Evolutionary conservation across 306 rosid species (phyloP), one percentile per base, ranked within the genome.

Genomic region (Vigna angularis): DNA sequence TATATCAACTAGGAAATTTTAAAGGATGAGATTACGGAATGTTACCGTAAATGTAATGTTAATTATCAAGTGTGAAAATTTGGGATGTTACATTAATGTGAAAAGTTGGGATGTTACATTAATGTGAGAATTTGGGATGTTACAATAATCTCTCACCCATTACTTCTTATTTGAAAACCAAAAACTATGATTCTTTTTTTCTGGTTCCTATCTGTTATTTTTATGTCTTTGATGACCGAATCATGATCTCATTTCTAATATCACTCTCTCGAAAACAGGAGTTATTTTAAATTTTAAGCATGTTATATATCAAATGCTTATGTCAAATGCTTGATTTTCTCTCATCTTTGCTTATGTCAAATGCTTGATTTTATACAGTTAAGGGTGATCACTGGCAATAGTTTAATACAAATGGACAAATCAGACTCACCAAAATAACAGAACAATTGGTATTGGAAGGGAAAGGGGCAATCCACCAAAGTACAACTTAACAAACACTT

Each of bases 201-300:
- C n/a, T 4, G 20, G n/a, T 18, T 40, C 32, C 51, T 36, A 24
- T 45, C 49, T 9, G n/a, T 3, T 24, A 16, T 16, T 9, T 12
- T 34, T 15, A 28, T 53, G 74, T 6, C 66, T 40, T 26, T 55
- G 53, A 49, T 13, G n/a, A 77, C 58, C 11, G 7, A 42, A 67
- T 36, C 55, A 38, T 51, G 53, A 36, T n/a, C 52, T 75, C 71
- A 61, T 44, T 75, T 75, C 10, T 32, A 75, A 51, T 49, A 62
- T 75, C 8, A 34, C 72, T 32, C 2, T 0, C 7, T 62, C 2
- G 17, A 42, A 51, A 51, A 51, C 30, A 15, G 30, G 55, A 2
- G 5, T 20, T 36, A 64, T 36, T 64, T 30, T 30, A 61, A 30
- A 30, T 50, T 10, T 47, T 78, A 26, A 26, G 28, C 28, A 2